A percentile compares a stretch with the other conserved stretches of the same genome.
phyloP scores from a whole-genome alignment of 2,329 filamentous ascomycete species.

The Pseudopithomyces chartarum region DNA sequence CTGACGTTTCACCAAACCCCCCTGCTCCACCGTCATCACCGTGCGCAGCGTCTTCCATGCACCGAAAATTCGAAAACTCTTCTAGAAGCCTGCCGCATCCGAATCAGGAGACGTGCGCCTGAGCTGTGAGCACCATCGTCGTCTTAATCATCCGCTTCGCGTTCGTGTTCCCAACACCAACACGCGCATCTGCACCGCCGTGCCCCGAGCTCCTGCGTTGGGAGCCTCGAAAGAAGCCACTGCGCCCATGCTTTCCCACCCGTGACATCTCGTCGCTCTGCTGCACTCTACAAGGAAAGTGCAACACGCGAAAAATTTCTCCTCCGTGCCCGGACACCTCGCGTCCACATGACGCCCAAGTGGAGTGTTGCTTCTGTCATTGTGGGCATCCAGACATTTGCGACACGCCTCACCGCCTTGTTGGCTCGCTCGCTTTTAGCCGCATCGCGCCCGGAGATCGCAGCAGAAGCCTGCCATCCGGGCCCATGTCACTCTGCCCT shows the following conservation, averaged over 20 bases:
- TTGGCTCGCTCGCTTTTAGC: constrained; percentile 31
- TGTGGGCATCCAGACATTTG: constrained; percentile 1
- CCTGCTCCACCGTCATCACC: constrained; percentile 22
- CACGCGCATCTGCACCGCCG: constrained; percentile 17
- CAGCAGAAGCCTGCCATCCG: constrained; percentile 10
- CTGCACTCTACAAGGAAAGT: not conserved
- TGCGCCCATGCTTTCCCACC: not conserved
- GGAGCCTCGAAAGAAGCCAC: constrained; percentile 2
- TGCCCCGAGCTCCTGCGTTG: not conserved
- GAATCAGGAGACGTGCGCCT: constrained; percentile 21
- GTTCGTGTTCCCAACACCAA: constrained; percentile 24
- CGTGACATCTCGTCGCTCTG: too few species aligned
- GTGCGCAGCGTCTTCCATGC: constrained; percentile 19
- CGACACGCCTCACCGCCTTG: constrained; percentile 36
- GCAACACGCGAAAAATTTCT: constrained; percentile 22
- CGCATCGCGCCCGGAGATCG: constrained; percentile 29
- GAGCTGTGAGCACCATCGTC: constrained; percentile 33
- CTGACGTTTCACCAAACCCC: constrained; percentile 31
- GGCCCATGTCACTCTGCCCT: constrained; percentile 14
- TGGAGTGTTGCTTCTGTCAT: constrained; percentile 15
- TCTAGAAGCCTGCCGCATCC: constrained; percentile 41
- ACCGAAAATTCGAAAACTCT: constrained; percentile 24
- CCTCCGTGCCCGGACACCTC: constrained; percentile 17
- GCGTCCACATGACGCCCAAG: constrained; percentile 29
- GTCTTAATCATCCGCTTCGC: constrained; percentile 22